Base-by-base conservation (phyloP, 805 yeast genomes). In the Pichia kluyveri region DNA sequence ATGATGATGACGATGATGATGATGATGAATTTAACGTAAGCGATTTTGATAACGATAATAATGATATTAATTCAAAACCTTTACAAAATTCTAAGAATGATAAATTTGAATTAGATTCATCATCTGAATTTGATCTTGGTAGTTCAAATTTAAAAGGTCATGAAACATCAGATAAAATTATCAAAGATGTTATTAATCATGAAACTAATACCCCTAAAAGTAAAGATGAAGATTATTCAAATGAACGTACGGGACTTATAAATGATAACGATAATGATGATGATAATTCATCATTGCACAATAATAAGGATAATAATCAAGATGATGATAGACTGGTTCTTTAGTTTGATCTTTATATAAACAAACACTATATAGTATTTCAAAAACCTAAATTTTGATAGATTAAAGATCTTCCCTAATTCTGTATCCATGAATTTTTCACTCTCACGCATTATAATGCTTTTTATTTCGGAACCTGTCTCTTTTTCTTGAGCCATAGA, bases 1-100 rank as follows among this genome's bases (percentile, higher is more conserved):
- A 67, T 42, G 52, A 51, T 17, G 48, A 42, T 18, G 48, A 48
- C 26, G 32, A 44, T 23, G 48, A 49, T 11, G 51, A 49, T 11
- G 51, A 50, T 41, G 50, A 51, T 14, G 51, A 44, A 11, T 39
- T 38, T 27, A 49, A 47, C 32, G 37, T 40, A 14, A 34, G 37
- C 38, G 39, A 38, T 41, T 44, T 47, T 37, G 50, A 47, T 40
- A 43, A 50, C 4, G 46, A 44, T 40, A 47, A 45, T n/a, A 38
- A 15, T 34, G 37, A 34, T 15, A 15, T 34, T 7, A 34, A 34
- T 15, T 34, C 37, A 12, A 34, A 15, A 10, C 4, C 17, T 4
- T 10, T 34, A 30, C 32, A 30, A 5, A 34, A 34, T 10, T 34
- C 17, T 7, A 34, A 34, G 4, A 34, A 14, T 15, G 37, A 34